phyloP scores from a whole-genome alignment of 495 filamentous ascomycete species.

The Talaromyces nanjingensis region DNA sequence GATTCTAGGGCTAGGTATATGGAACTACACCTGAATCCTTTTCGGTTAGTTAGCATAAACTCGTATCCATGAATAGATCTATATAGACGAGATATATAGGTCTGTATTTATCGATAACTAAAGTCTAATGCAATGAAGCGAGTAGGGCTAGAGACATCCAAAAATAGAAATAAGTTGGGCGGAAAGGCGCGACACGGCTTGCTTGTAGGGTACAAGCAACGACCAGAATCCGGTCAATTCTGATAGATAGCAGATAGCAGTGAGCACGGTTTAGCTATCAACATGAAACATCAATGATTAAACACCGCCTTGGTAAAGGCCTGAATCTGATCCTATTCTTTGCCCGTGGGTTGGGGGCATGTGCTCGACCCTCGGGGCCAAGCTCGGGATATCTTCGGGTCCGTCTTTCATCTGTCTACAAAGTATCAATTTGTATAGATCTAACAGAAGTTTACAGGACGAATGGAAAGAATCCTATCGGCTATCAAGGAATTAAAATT shows the following conservation, averaged over 20 bases:
- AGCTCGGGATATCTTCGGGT: too few relatives aligned
- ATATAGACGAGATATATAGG: neutral
- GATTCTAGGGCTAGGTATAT: slow-evolving; percentile 20
- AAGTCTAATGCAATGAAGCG: neutral
- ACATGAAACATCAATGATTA: neutral
- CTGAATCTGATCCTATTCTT: too few relatives aligned
- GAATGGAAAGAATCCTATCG: too few relatives aligned
- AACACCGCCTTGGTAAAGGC: too few relatives aligned
- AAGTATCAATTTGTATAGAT: too few relatives aligned
- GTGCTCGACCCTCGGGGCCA: too few relatives aligned
- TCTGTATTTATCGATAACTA: neutral
- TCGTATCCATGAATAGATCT: neutral
- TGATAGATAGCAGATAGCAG: neutral
- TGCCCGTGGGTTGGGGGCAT: too few relatives aligned
- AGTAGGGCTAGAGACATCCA: neutral
- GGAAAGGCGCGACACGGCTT: neutral
- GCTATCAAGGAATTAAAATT: too few relatives aligned
- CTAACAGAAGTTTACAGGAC: too few relatives aligned
- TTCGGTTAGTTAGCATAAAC: neutral
- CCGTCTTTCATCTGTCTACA: too few relatives aligned
- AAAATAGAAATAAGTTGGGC: neutral
- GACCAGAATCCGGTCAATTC: neutral
- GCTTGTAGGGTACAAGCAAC: neutral
- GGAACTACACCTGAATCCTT: neutral
- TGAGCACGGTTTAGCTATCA: neutral